A percentile compares a stretch with the other conserved stretches of the same genome.
phyloP scores from a whole-genome alignment of 768 basidiomycete genomes.

The Lactarius evosmus region DNA sequence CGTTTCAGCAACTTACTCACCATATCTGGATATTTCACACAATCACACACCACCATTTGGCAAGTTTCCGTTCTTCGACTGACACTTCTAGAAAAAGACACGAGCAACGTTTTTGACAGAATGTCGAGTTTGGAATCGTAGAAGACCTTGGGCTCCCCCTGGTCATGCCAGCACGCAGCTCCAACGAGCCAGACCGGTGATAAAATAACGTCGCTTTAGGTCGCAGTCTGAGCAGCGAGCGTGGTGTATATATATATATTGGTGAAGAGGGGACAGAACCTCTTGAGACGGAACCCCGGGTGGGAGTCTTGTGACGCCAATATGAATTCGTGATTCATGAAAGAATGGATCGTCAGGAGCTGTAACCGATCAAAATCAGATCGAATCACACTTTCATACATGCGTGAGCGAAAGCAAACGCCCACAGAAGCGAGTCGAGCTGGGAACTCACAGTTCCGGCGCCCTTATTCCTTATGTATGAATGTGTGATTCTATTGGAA shows the following conservation, averaged over 20 bases:
- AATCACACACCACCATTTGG: constrained; percentile 22
- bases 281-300: neutral
- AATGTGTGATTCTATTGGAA: neutral
- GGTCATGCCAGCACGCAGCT: neutral
- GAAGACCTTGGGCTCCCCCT: neutral
- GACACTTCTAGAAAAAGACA: constrained; percentile 26
- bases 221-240: neutral
- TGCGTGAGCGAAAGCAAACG: constrained; percentile 20
- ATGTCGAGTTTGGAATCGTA: constrained; percentile 9
- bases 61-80: constrained; percentile 23
- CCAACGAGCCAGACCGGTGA: neutral
- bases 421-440: constrained; percentile 14
- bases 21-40: constrained; percentile 25
- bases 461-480: neutral
- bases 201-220: neutral
- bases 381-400: constrained; percentile 16
- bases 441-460: neutral
- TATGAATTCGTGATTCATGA: constrained; percentile 20
- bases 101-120: constrained; percentile 18
- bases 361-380: constrained; percentile 24
- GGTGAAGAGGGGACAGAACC: neutral
- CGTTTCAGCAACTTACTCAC: constrained; percentile 21
- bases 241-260: neutral
- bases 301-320: neutral
- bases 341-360: constrained; percentile 24